Evolutionary conservation across 2,329 filamentous ascomycete genomes (phyloP), one percentile per base, ranked within the genome.

Genomic region (Penicillium sp.): DNA sequence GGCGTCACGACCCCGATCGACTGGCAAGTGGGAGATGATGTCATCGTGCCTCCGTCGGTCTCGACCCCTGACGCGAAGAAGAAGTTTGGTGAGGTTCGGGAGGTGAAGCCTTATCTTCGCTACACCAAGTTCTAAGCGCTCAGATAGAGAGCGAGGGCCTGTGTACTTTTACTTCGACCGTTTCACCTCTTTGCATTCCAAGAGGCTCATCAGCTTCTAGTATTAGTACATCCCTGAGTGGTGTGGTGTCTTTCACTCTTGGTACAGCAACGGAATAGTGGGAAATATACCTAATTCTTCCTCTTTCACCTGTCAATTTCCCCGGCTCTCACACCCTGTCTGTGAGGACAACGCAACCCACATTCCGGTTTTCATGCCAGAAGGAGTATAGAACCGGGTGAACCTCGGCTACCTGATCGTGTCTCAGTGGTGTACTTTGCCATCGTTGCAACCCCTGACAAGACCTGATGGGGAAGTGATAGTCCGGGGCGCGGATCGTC

Each of bases 1-100:
- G 85, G 84, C 58, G 74, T 94, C 65, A 88, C 86, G 54, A 93
- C 87, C 45, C 89, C 89, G 38, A 91, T 95, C 71, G 86, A 95
- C 77, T 95, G 89, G 89, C 75, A 83, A 33, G 83, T 83, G 27
- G 89, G 90, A 36, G 85, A 94, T 61, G 89, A 96, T 65, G 90
- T 95, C 57, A 94, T 96, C 62, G 87, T 96, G 48, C 87, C 89
- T 62, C 87, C 89, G 31, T 77, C 75, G 46, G 81, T 96, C 64
- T 84, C 80, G 65, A 90, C 87, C 48, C 84, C 87, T 67, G 84
- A 94, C 72, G 90, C 89, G 62, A 83, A 84, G 78, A 83, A 86
- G 72, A 82, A 94, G 62, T 95, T 94, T 78, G 87, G 87, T 48
- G 77, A 91, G 33, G 70, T 83, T 17, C 70, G 72, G 52, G 73